These are phyloP conservation scores for Lagenidium sp. DNA, from an alignment of 352 stramenopile genomes.

Conservation along the genomic window DNA sequence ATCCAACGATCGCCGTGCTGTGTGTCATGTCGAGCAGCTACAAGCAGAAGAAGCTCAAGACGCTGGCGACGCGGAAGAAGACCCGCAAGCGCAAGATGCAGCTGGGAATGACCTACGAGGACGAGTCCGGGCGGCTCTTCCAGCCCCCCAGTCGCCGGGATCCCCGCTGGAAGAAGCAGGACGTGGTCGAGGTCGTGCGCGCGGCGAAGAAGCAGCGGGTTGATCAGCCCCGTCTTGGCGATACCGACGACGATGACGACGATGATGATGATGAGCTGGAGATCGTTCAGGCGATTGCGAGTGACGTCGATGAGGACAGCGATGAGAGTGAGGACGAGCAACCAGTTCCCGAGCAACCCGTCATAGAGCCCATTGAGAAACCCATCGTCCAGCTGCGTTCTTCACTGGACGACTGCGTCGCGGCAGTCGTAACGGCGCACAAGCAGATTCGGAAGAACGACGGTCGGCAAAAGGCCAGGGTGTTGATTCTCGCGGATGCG, in stretches of 20 bases:
- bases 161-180: slow-evolving; percentile 68
- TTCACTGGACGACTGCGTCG: slow-evolving; percentile 44
- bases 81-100: slow-evolving; percentile 66
- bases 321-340: slow-evolving; percentile 8
- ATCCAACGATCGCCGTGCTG: too few relatives aligned
- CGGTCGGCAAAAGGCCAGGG: slow-evolving; percentile 53
- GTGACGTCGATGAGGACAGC: slow-evolving; percentile 18
- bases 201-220: slow-evolving; percentile 33
- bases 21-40: slow-evolving; percentile 84
- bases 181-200: slow-evolving; percentile 22
- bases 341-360: slow-evolving; percentile 1
- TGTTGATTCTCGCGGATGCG: slow-evolving; percentile 48
- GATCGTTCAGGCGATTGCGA: slow-evolving; percentile 3
- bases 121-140: slow-evolving; percentile 59
- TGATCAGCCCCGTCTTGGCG: neutral
- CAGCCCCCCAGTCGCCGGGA: slow-evolving; percentile 61
- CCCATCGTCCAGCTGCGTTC: slow-evolving; percentile 28
- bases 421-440: slow-evolving; percentile 25
- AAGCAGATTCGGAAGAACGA: slow-evolving; percentile 44
- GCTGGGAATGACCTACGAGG: slow-evolving; percentile 44
- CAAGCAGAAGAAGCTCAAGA: slow-evolving; percentile 83
- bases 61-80: slow-evolving; percentile 67
- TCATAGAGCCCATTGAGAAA: slow-evolving; percentile 13
- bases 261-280: slow-evolving; percentile 5
- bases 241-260: slow-evolving; percentile 8